Evolutionary conservation across 176 grass and related monocot species (phyloP), one percentile per base, ranked within the genome.

Genomic region (Triticum monococcum): DNA sequence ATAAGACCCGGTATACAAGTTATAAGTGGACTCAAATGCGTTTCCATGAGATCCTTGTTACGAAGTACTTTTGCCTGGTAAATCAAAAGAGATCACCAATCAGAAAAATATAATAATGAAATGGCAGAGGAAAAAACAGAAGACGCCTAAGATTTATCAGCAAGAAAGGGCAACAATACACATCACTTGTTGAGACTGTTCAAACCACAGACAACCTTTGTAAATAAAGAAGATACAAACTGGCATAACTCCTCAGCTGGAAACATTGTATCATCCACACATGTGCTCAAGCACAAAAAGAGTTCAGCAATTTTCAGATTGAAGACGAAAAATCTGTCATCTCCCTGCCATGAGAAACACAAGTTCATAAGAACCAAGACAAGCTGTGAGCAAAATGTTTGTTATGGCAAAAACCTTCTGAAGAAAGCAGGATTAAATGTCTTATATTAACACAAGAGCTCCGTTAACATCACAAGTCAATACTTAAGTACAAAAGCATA

Each of bases 241-340:
- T 80, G 70, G 66, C 91, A 90, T 84, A 95, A 67, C 41, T 93
- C 81, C 74, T 89, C 91, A n/a, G 81, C 80, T 86, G 89, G 71
- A 79, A 90, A 75, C 12, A 70, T 32, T 64, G 38, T 79, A 82
- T 75, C 79, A 28, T 90, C 81, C 78, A 91, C 79, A 78, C 66
- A 93, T 89, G 59, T 87, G 75, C 66, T 86, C 77, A 87, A 81
- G 41, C 68, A 83, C 30, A 95, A 89, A 87, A 91, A 93, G 2
- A 95, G 89, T 91, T 95, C 94, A 64, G 87, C 80, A 70, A 95
- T 89, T 86, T 87, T 93, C 18, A 89, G n/a, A 83, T 93, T 95
- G 79, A 93, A 86, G 79, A 89, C 48, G 38, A 89, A 93, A 87
- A 87, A 81, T 83, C 71, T 90, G n/a, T 93, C 94, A 65, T 95